Evolutionary conservation across 352 stramenopile species (phyloP).

Genomic region (Phytophthora macrochlamydospora): DNA sequence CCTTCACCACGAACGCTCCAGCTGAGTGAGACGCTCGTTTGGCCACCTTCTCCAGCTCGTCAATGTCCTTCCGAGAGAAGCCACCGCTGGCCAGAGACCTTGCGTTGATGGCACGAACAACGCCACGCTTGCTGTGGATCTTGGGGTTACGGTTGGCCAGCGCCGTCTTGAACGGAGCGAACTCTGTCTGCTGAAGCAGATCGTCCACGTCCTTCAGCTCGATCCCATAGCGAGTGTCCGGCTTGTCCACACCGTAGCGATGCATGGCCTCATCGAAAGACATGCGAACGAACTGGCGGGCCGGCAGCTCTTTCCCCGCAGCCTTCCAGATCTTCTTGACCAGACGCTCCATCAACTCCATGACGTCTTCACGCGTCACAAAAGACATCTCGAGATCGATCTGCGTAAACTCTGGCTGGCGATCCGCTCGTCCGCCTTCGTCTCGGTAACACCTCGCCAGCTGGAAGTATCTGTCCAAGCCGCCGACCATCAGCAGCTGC

Average conservation of each 20-base stretch:
- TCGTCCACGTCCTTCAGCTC: conserved; percentile 68
- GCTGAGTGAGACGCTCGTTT: conserved; percentile 48
- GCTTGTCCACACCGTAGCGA: conserved; percentile 86
- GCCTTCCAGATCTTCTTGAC: conserved; percentile 71
- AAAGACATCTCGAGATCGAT: conserved; percentile 93
- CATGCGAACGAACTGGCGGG: conserved; percentile 65
- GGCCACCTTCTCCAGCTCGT: conserved; percentile 57
- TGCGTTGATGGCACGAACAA: conserved; percentile 76
- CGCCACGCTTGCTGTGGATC: conserved; percentile 32
- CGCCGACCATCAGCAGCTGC: conserved; percentile 90
- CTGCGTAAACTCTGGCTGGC: conserved; percentile 92
- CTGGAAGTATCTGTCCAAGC: conserved; percentile 90
- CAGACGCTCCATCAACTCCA: conserved; percentile 75
- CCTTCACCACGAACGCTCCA: conserved; percentile 63
- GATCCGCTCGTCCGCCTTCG: conserved; percentile 86
- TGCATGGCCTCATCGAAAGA: conserved; percentile 79
- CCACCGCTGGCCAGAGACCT: conserved; percentile 53
- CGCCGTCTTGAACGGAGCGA: conserved; percentile 50
- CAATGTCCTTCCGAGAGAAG: conserved; percentile 81
- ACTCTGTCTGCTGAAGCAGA: conserved; percentile 42
- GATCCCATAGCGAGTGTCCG: conserved; percentile 79
- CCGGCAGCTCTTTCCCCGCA: conserved; percentile 47
- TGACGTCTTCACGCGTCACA: conserved; percentile 73
- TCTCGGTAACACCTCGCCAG: conserved; percentile 90
- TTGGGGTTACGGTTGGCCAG: conserved; percentile 25